Percentiles rank a stretch among this genome's conserved stretches.
These are phyloP conservation scores for Epichloe festucae DNA, from an alignment of 2,329 filamentous ascomycete species.

Conservation along the genomic window DNA sequence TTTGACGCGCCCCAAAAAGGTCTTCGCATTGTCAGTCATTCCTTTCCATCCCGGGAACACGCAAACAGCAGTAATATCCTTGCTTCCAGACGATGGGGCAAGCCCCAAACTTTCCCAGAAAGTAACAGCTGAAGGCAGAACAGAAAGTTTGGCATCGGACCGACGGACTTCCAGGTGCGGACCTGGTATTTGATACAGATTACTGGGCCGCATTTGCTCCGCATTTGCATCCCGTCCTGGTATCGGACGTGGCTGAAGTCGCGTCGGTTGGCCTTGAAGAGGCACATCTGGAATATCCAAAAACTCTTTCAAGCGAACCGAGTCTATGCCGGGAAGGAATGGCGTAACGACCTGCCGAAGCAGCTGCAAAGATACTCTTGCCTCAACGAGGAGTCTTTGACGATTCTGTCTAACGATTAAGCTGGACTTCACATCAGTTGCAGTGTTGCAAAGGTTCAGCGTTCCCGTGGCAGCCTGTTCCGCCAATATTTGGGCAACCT, in stretches of 20 bases:
- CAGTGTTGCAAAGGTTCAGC: constrained; percentile 21
- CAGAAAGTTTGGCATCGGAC: constrained; percentile 54
- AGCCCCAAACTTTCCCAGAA: constrained; percentile 79
- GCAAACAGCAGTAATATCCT: constrained; percentile 59
- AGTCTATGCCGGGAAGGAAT: constrained; percentile 26
- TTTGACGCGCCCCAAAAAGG: constrained; percentile 55
- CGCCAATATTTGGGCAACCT: constrained; percentile 57
- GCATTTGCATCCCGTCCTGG: constrained; percentile 27
- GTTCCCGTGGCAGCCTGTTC: constrained; percentile 51
- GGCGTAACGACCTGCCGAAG: constrained; percentile 32
- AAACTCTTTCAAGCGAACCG: constrained; percentile 32
- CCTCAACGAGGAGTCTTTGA: constrained; percentile 28
- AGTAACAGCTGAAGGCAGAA: constrained; percentile 58
- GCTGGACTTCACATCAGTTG: constrained; percentile 8
- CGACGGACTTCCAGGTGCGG: constrained; percentile 63
- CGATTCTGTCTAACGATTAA: constrained; percentile 21
- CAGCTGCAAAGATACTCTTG: constrained; percentile 35
- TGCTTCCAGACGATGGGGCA: constrained; percentile 54
- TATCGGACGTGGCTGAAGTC: constrained; percentile 36
- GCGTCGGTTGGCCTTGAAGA: constrained; percentile 36
- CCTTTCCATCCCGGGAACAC: constrained; percentile 56
- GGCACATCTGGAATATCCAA: constrained; percentile 46
- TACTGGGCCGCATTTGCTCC: constrained; percentile 36
- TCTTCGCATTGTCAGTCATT: constrained; percentile 44
- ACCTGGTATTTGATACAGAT: constrained; percentile 48